Evolutionary conservation across 768 basidiomycete species (phyloP).

Genomic region (Amanita phalloides): DNA sequence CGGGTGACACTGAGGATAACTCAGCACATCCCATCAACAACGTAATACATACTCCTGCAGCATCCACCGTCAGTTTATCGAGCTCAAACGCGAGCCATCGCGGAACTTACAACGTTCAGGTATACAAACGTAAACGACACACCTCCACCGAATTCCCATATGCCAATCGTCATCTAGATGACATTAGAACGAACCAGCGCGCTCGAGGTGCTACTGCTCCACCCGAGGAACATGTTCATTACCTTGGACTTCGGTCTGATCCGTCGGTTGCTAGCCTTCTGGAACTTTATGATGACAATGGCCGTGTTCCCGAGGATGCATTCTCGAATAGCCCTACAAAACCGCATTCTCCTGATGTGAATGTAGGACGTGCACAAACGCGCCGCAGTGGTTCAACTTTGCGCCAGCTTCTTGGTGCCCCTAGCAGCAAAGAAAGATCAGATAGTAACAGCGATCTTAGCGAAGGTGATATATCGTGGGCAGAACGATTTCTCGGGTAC

Average conservation of each 20-base stretch:
- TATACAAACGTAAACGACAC: constrained; percentile 51
- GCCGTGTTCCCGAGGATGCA: constrained; percentile 44
- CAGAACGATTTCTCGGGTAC: constrained; percentile 63
- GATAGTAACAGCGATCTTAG: constrained; percentile 9
- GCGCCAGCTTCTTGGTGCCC: constrained; percentile 58
- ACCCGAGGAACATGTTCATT: constrained; percentile 36
- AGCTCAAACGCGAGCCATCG: constrained; percentile 39
- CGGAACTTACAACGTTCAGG: constrained; percentile 64
- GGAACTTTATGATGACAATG: constrained; percentile 64
- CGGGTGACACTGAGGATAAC: constrained; percentile 7
- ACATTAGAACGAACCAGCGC: constrained; percentile 16
- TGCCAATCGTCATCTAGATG: constrained; percentile 34
- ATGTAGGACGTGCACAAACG: constrained; percentile 40
- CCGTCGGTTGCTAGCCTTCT: constrained; percentile 72
- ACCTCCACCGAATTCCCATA: constrained; percentile 57
- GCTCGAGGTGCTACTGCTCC: constrained; percentile 20
- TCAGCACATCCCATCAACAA: constrained; percentile 61
- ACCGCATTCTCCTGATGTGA: constrained; percentile 25
- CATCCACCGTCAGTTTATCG: constrained; percentile 42
- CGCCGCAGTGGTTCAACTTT: constrained; percentile 62
- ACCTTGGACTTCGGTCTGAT: constrained; percentile 55
- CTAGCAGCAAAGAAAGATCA: constrained; percentile 17
- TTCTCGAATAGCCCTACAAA: constrained; percentile 54
- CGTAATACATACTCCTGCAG: constrained; percentile 35
- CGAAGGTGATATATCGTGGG: constrained; percentile 81